Conservation (phyloP, 2,329 filamentous ascomycete species). For the Gnomoniopsis smithogilvyi region DNA sequence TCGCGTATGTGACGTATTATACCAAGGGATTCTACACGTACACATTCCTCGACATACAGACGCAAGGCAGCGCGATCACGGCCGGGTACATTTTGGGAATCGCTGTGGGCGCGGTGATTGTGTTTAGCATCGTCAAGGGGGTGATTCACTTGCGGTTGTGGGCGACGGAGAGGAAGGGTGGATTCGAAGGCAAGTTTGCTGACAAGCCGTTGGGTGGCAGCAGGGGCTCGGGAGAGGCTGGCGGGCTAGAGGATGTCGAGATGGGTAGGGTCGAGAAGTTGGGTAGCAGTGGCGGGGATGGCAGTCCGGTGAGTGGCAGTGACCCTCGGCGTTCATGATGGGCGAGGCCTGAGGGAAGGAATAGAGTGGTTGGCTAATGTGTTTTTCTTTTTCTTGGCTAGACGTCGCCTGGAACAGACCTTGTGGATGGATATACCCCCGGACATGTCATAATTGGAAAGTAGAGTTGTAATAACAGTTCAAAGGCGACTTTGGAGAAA, state of each 20-base stretch:
- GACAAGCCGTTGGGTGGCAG: slow-evolving; percentile 20
- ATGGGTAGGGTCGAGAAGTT: slow-evolving; percentile 1
- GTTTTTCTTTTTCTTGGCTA: not conserved
- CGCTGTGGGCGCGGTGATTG: slow-evolving; percentile 45
- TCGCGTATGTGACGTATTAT: slow-evolving; percentile 71
- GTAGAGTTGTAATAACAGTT: not conserved
- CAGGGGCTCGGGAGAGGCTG: slow-evolving; percentile 21
- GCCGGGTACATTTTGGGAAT: slow-evolving; percentile 64
- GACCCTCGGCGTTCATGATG: slow-evolving; percentile 7
- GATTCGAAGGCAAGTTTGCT: slow-evolving; percentile 40
- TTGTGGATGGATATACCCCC: slow-evolving; percentile 13
- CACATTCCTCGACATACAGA: slow-evolving; percentile 64
- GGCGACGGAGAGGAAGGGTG: slow-evolving; percentile 45
- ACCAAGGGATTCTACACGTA: slow-evolving; percentile 76
- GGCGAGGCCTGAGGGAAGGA: not conserved
- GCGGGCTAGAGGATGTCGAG: slow-evolving; percentile 11
- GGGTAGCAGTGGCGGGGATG: not conserved
- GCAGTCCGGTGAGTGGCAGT: slow-evolving; percentile 2
- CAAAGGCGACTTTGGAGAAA: not conserved
- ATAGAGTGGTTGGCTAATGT: not conserved
- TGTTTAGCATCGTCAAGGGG: slow-evolving; percentile 50
- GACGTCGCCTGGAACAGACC: not conserved
- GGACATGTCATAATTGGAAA: not conserved
- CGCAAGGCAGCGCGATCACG: slow-evolving; percentile 50
- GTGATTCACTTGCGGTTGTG: slow-evolving; percentile 49